Evolutionary conservation across 805 yeast genomes (phyloP).

Genomic region (Wickerhamomyces kurtzmanii): DNA sequence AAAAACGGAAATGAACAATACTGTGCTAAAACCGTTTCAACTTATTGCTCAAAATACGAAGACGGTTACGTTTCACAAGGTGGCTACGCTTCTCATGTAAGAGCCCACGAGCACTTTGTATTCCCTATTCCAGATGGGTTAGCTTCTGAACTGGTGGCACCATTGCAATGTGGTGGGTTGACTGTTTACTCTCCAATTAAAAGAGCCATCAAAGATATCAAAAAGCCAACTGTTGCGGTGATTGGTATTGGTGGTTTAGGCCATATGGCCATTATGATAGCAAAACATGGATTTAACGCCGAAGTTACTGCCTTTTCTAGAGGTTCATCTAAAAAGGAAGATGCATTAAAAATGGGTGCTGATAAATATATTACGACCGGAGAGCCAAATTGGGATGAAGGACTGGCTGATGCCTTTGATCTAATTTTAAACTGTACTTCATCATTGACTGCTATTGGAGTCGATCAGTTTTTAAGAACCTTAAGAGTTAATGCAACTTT

Average conservation of each 20-base stretch:
- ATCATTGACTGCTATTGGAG: slow-evolving; percentile 32
- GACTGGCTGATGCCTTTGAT: slow-evolving; percentile 28
- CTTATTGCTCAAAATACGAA: slow-evolving; percentile 39
- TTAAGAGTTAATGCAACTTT: slow-evolving; percentile 51
- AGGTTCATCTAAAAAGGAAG: slow-evolving; percentile 34
- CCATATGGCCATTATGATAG: slow-evolving; percentile 44
- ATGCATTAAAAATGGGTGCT: slow-evolving; percentile 42
- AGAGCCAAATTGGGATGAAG: slow-evolving; percentile 31
- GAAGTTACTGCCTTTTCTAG: slow-evolving; percentile 50
- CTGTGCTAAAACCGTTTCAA: slow-evolving; percentile 38
- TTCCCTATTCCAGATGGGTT: slow-evolving; percentile 52
- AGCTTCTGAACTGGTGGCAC: slow-evolving; percentile 50
- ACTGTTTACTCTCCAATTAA: slow-evolving; percentile 63
- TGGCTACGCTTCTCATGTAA: slow-evolving; percentile 60
- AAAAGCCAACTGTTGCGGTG: slow-evolving; percentile 35
- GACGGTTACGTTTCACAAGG: slow-evolving; percentile 47
- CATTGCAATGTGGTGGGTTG: slow-evolving; percentile 70
- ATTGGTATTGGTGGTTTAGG: slow-evolving; percentile 52
- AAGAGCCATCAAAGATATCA: slow-evolving; percentile 21
- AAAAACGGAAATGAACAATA: slow-evolving; percentile 40
- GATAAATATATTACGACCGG: slow-evolving; percentile 43
- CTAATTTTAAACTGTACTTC: slow-evolving; percentile 39
- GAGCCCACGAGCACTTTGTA: slow-evolving; percentile 54
- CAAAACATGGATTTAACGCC: slow-evolving; percentile 53
- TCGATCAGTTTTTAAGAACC: slow-evolving; percentile 34